Base-by-base conservation (phyloP, 257 asterid genomes). In the Plantago major region DNA sequence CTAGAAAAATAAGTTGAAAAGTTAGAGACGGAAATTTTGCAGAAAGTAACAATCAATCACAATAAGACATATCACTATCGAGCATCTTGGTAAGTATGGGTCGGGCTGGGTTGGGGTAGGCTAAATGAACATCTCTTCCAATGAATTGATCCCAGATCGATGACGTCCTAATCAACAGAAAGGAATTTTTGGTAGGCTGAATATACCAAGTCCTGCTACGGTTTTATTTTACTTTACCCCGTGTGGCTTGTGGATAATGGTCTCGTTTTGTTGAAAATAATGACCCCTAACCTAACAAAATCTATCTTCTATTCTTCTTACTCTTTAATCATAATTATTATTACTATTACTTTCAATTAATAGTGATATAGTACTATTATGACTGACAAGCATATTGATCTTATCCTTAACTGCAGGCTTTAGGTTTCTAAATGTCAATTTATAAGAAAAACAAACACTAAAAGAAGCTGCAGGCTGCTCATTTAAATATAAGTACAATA, bases 231-330 rank as follows among this genome's bases (percentile, higher is more conserved):
- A 30, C 37, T 30, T 47, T 47, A 47, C 17, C 55, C 55, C 55
- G 55, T 49, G 55, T 49, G 55, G 28, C 17, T 15, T 17, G 55
- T 49, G 55, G 55, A 49, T 49, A 49, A 49, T 49, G 17, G 33
- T 49, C 5, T 5, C 37, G 37, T 30, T 30, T 49, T 49, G 55
- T 19, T 49, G 55, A 49, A 49, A 7, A 49, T 49, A 49, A 28
- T 49, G 55, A 49, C 55, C 55, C 12, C 30, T 49, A 26, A 49
- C 55, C 55, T 49, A 49, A 49, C 33, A n/a, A n/a, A n/a, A n/a
- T 49, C 15, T 17, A n/a, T 15, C n/a, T 15, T 49, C 28, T 8
- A 18, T 14, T 49, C 55, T 49, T 7, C 11, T 49, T 49, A 49
- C 55, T 49, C 19, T 7, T 6, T 49, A 49, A 49, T 7, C 9